Base-by-base conservation (phyloP, 768 basidiomycete species). In the Kwoniella sp. region DNA sequence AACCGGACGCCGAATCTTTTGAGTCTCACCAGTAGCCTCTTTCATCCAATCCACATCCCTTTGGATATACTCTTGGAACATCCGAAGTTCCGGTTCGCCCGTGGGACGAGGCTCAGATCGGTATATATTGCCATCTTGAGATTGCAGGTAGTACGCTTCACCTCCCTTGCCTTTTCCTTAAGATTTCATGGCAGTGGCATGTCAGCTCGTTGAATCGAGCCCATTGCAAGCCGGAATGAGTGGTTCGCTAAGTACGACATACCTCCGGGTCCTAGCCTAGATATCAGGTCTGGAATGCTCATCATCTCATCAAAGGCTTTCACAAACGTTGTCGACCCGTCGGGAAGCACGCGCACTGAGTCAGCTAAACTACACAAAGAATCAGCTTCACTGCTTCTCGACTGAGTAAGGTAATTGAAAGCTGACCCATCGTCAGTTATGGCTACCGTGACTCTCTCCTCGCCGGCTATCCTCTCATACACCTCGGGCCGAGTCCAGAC, bases 111-210 rank as follows among this genome's bases (percentile, higher is more conserved):
- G 58, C 23, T 54, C 55, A 0, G 65, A 66, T 11, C 75, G 69
- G 72, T 86, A 92, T 26, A 95, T 65, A 78, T 96, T 97, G 9
- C 93, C 93, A 76, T 95, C 92, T 79, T 96, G 93, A 3, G 90
- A 91, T 78, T 96, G 93, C 2, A 96, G 83, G 78, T 95, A 95
- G 68, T 84, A 81, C 17, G 89, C 84, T 48, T 85, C 82, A 26
- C 55, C 51, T 12, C 63, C 22, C 52, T 74, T 62, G 23, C 55
- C 70, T 73, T 58, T 34, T 13, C 23, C 54, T 37, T n/a, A 29
- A 11, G 51, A 25, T 12, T 9, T 45, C 15, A 45, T 3, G 41
- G 41, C 4, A 34, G 34, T 13, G 34, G 5, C 41, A 45, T 11
- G 41, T 4, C 8, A 45, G 41, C 20, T 17, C 9, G 17, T 13